phyloP scores from a whole-genome alignment of 352 stramenopile genomes.

The Phytophthora kernoviae region DNA sequence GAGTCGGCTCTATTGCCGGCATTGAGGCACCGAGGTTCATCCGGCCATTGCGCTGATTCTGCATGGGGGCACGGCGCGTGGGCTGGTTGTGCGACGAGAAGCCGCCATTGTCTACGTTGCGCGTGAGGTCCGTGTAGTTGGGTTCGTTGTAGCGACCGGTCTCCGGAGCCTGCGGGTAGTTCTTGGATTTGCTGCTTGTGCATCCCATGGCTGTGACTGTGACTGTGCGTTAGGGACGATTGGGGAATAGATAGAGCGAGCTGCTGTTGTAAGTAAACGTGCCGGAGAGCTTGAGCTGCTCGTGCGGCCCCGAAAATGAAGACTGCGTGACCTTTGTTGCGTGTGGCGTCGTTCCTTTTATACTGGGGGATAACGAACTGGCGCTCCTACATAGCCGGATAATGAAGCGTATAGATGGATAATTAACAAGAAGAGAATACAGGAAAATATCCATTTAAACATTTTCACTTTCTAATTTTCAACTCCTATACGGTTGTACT shows the following conservation, averaged over 20 bases:
- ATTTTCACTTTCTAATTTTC: too few relatives aligned
- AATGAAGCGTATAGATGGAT: too few relatives aligned
- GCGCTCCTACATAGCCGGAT: background rate
- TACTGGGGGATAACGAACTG: background rate
- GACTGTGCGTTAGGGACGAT: too few relatives aligned
- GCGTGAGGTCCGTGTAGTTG: constrained; percentile 40
- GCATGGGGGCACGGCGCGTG: constrained; percentile 6
- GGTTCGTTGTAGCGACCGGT: constrained; percentile 37
- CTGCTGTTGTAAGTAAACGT: background rate
- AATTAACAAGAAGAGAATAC: too few relatives aligned
- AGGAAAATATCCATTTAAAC: too few relatives aligned
- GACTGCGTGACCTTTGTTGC: background rate
- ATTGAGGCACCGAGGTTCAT: constrained; percentile 17
- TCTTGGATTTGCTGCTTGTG: constrained; percentile 35
- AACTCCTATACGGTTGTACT: too few relatives aligned
- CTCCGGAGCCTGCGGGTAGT: constrained; percentile 12
- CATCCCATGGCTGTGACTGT: constrained; percentile 37
- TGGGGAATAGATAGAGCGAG: constrained; percentile 23
- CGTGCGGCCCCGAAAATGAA: background rate
- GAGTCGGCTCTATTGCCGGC: constrained; percentile 30
- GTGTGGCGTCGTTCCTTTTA: background rate
- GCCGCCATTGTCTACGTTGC: constrained; percentile 37
- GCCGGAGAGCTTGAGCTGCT: too few relatives aligned
- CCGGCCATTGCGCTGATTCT: constrained; percentile 21
- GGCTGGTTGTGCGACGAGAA: constrained; percentile 21